These are phyloP conservation scores for Diaporthe caulivora DNA, from an alignment of 2,329 filamentous ascomycete genomes.

Conservation along the genomic window DNA sequence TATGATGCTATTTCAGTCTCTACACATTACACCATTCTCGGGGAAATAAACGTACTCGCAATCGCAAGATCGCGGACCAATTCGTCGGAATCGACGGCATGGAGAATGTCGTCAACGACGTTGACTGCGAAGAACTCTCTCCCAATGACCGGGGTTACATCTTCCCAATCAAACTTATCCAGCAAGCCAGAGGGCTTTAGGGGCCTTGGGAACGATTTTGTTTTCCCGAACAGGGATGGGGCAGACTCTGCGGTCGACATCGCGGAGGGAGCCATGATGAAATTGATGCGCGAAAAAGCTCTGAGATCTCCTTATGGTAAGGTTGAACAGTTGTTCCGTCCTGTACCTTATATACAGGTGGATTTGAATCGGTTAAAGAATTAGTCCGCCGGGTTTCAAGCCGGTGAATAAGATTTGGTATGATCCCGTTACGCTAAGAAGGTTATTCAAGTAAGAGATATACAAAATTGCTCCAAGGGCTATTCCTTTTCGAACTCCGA, in stretches of 20 bases:
- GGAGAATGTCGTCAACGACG: slow-evolving; percentile 37
- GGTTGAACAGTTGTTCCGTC: background rate
- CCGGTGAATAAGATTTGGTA: background rate
- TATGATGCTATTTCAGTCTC: slow-evolving; percentile 39
- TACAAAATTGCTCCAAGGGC: background rate
- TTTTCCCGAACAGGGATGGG: background rate
- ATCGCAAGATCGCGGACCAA: slow-evolving; percentile 38
- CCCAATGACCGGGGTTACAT: slow-evolving; percentile 37
- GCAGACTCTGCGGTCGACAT: background rate
- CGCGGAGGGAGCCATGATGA: background rate
- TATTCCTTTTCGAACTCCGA: too few species aligned
- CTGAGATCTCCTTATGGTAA: rapidly evolving
- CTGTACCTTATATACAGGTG: background rate
- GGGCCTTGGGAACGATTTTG: slow-evolving; percentile 27
- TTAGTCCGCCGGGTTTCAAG: background rate
- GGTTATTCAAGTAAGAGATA: background rate
- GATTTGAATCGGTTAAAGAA: background rate
- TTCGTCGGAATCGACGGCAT: slow-evolving; percentile 29
- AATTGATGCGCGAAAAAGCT: background rate
- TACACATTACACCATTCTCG: rapidly evolving
- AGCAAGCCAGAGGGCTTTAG: slow-evolving; percentile 34
- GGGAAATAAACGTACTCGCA: slow-evolving; percentile 36
- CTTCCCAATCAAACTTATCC: slow-evolving; percentile 33
- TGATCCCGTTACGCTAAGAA: background rate
- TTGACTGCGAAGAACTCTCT: slow-evolving; percentile 36